A percentile compares a stretch with the other conserved stretches of the same genome.
Conservation (phyloP, 345 rosid genomes). For the Salix dunnii region DNA sequence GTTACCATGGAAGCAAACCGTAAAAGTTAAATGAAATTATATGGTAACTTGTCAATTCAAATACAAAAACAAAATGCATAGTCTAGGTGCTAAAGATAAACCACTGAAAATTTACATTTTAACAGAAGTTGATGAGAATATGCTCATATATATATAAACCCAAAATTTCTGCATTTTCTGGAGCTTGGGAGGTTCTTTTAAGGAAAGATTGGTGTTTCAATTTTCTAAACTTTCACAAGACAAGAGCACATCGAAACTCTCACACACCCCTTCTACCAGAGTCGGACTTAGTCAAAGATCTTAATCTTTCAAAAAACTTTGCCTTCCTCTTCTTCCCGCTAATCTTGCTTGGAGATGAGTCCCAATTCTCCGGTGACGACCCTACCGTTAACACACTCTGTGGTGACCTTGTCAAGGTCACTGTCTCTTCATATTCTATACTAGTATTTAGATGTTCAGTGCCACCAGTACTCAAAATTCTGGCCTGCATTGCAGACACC, state of each 20-base stretch:
- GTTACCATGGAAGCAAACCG: background rate
- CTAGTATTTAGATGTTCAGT: conserved; percentile 4
- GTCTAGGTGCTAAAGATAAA: background rate
- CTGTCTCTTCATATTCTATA: conserved; percentile 28
- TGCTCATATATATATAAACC: background rate
- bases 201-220: background rate
- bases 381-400: conserved; percentile 36
- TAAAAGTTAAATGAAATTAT: background rate
- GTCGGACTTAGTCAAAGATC: conserved; percentile 45
- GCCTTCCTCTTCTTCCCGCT: conserved; percentile 31
- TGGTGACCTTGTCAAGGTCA: conserved; percentile 29
- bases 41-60: background rate
- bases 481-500: conserved; percentile 36
- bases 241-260: background rate
- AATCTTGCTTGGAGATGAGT: conserved; percentile 27
- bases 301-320: conserved; percentile 33
- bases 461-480: conserved; percentile 17
- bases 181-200: background rate
- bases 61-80: no score
- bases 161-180: background rate
- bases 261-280: conserved; percentile 31
- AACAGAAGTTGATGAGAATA: background rate
- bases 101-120: background rate
- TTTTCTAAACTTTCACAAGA: background rate
- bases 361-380: conserved; percentile 41